Base-by-base conservation (phyloP, 768 basidiomycete genomes). In the Tubosaeta sp. region DNA sequence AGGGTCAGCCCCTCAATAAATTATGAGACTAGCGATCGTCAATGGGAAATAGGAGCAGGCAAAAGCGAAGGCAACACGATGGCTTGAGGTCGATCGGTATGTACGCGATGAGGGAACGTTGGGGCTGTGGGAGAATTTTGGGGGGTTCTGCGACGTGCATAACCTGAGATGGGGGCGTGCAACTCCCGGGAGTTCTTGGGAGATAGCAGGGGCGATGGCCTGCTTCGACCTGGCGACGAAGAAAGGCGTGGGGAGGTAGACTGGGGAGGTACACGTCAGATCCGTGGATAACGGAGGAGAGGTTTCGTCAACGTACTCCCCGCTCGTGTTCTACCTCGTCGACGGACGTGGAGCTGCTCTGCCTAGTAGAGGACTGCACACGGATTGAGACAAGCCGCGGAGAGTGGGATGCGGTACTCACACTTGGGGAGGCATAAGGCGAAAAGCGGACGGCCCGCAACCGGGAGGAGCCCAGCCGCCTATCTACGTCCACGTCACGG, bases 61-160 rank as follows among this genome's bases (percentile, higher is more conserved):
- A 87, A 83, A 24, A 90, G 78, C 3, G 78, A 81, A 11, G 87
- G 87, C 49, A 90, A 73, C 45, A 51, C 40, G 18, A 68, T 68
- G 3, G 54, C 57, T 45, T 69, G 62, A 25, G 69, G 67, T 44
- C 69, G 64, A 44, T 69, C 63, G 12, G 53, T n/a, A 6, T 66
- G 62, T 10, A 48, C 52, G 7, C 65, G 57, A 18, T 67, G 76
- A 48, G 78, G 72, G 64, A 87, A 87, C 11, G 79, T 78, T 12
- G 85, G 79, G 2, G 83, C 81, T 14, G 80, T 82, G 0, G 87
- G 87, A 11, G 88, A 87, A 34, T 79, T 76, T 51, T 82, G 81
- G 25, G 88, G 87, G 1, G 87, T 87, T 69, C 83, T 87, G 54
- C 88, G 82, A 55, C 89, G 86, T 38, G 87, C 83, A 52, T 86